Conservation (phyloP, 2,329 filamentous ascomycete genomes). For the Parastagonospora nodorum region DNA sequence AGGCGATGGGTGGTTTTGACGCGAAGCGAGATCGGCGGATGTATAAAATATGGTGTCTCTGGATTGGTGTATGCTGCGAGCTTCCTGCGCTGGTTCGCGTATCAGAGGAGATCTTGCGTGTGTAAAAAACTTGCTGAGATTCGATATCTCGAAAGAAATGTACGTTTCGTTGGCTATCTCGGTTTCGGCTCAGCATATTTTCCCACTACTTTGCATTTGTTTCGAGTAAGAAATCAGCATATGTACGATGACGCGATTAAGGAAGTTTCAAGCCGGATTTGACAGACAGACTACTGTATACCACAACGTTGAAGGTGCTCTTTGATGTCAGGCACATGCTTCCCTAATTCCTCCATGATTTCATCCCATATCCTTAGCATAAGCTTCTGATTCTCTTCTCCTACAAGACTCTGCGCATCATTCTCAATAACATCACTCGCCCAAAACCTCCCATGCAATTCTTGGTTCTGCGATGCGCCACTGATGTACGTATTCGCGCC, state of each 20-base stretch:
- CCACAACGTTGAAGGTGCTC: too few species aligned
- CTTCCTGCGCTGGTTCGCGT: constrained; percentile 3
- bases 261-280: too few species aligned
- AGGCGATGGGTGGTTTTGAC: background rate
- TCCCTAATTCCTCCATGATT: background rate
- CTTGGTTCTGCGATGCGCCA: background rate
- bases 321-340: background rate
- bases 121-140: too few species aligned
- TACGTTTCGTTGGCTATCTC: too few species aligned
- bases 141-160: too few species aligned
- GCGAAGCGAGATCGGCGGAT: constrained; percentile 9
- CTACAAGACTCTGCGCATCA: background rate
- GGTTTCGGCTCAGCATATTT: too few species aligned
- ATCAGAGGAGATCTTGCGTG: background rate
- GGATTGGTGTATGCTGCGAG: constrained; percentile 8
- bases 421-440: background rate
- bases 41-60: constrained; percentile 22
- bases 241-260: too few species aligned
- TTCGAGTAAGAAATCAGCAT: too few species aligned
- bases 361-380: background rate
- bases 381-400: background rate
- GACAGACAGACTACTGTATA: too few species aligned
- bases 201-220: too few species aligned
- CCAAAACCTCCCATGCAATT: background rate
- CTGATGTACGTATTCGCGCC: background rate